These are phyloP conservation scores for Skeletonema tropicum DNA, from an alignment of 108 stramenopile genomes.

Conservation along the genomic window DNA sequence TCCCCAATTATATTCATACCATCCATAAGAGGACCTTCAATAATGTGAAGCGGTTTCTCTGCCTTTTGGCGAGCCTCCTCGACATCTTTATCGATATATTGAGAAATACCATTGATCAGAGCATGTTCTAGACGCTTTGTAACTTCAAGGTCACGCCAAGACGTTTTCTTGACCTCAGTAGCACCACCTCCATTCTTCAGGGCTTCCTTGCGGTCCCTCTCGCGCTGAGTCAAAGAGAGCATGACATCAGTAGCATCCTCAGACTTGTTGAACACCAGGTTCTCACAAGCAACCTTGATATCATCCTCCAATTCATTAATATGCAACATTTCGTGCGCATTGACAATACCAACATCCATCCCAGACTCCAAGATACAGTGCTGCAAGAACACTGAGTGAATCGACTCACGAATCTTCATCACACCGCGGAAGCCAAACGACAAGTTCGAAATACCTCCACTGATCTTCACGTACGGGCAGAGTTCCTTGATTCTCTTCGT, in stretches of 20 bases:
- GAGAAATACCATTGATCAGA: slow-evolving; percentile 97
- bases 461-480: slow-evolving; percentile 96
- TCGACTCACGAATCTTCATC: slow-evolving; percentile 97
- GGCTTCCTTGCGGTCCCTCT: slow-evolving; percentile 82
- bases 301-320: slow-evolving; percentile 88
- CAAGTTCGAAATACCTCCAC: slow-evolving; percentile 98
- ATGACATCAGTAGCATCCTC: slow-evolving; percentile 93
- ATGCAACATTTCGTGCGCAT: slow-evolving; percentile 92
- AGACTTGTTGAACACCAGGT: slow-evolving; percentile 86
- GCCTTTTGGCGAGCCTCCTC: slow-evolving; percentile 84
- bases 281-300: slow-evolving; percentile 81
- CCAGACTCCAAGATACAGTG: slow-evolving; percentile 93
- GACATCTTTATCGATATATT: slow-evolving; percentile 89
- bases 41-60: slow-evolving; percentile 92
- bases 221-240: slow-evolving; percentile 88
- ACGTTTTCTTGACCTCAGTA: slow-evolving; percentile 65
- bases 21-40: slow-evolving; percentile 99
- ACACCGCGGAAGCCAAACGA: slow-evolving; percentile 98
- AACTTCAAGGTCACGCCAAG: slow-evolving; percentile 88
- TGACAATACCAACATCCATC: slow-evolving; percentile 99
- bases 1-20: slow-evolving; percentile 99
- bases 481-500: slow-evolving; percentile 93
- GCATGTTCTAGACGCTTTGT: slow-evolving; percentile 94
- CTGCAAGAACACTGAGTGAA: slow-evolving; percentile 97
- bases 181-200: slow-evolving; percentile 82